phyloP scores from a whole-genome alignment of 2,329 filamentous ascomycete genomes.

The Penicillium expansum region DNA sequence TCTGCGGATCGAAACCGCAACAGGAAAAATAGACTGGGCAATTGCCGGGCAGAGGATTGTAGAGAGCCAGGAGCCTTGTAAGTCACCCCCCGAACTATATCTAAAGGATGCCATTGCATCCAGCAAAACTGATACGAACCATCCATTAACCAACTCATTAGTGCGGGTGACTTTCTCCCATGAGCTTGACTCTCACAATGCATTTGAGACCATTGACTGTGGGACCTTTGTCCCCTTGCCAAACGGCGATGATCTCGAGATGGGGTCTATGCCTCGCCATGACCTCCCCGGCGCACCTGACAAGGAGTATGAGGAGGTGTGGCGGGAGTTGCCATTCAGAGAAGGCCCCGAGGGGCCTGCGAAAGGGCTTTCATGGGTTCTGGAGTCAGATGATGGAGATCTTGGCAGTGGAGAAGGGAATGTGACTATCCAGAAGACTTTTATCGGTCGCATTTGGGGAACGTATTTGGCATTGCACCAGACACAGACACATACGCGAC shows the following conservation, averaged over 20 bases:
- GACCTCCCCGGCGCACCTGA: slow-evolving; percentile 34
- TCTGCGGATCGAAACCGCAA: slow-evolving; percentile 39
- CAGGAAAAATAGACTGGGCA: slow-evolving; percentile 43
- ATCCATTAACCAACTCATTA: slow-evolving; percentile 8
- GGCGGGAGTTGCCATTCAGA: slow-evolving; percentile 50
- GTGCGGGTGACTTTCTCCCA: slow-evolving; percentile 41
- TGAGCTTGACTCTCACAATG: slow-evolving; percentile 38
- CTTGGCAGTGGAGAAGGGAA: slow-evolving; percentile 15
- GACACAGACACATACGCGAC: slow-evolving; percentile 17
- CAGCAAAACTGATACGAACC: not conserved
- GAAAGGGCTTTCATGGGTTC: slow-evolving; percentile 30
- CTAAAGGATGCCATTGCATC: too few relatives aligned
- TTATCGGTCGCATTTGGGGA: slow-evolving; percentile 33
- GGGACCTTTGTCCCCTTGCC: slow-evolving; percentile 39
- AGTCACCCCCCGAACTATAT: slow-evolving; percentile 5
- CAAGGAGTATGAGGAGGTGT: slow-evolving; percentile 63
- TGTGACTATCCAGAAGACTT: slow-evolving; percentile 26
- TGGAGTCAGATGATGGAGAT: slow-evolving; percentile 25
- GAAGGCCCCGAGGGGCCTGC: slow-evolving; percentile 28
- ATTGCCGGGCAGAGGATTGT: slow-evolving; percentile 44
- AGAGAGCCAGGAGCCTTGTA: slow-evolving; percentile 37
- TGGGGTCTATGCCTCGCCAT: slow-evolving; percentile 39
- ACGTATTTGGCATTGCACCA: slow-evolving; percentile 32
- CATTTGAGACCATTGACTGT: slow-evolving; percentile 35
- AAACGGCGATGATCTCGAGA: slow-evolving; percentile 43